These are phyloP conservation scores for Plasmodium sp. DNA, from an alignment of 169 alveolate species.

Conservation along the genomic window DNA sequence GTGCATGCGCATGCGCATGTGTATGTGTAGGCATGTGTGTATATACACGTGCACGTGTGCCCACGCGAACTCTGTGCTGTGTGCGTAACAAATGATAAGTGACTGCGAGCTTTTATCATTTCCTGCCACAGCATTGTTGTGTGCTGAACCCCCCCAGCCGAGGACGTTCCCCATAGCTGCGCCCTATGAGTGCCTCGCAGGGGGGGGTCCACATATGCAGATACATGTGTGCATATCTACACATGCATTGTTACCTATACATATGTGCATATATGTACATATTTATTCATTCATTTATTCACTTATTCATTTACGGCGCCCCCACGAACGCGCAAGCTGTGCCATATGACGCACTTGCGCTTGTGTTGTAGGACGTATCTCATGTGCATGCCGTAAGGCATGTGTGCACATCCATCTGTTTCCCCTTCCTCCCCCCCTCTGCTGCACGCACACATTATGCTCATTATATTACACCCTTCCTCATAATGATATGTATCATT, in stretches of 20 bases:
- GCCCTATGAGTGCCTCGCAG: neutral
- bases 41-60: neutral
- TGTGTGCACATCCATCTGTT: neutral
- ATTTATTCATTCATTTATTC: neutral
- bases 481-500: slow-evolving; percentile 18
- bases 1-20: neutral
- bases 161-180: neutral
- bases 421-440: neutral
- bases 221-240: neutral
- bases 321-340: neutral
- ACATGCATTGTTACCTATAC: neutral
- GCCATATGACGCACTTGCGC: neutral
- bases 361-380: neutral
- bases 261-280: neutral
- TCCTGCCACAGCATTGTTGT: neutral
- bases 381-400: neutral
- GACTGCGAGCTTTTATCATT: neutral
- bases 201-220: neutral
- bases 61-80: neutral
- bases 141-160: neutral
- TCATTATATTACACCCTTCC: neutral
- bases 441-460: neutral
- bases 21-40: neutral
- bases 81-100: slow-evolving; percentile 13
- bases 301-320: neutral